Conservation (phyloP, 805 yeast species). For the Candida boidinii region DNA sequence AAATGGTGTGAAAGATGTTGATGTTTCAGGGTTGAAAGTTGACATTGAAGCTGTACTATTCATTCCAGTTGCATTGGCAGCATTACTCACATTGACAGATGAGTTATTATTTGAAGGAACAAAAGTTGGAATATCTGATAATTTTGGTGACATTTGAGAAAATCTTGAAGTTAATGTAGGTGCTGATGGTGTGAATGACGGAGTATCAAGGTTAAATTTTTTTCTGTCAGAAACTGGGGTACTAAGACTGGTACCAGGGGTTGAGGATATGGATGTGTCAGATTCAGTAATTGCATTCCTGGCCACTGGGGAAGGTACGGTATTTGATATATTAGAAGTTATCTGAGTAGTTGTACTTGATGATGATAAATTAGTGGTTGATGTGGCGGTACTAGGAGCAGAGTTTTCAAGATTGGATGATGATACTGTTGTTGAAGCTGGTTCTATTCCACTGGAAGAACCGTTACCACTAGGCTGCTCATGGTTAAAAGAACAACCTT, state of each 20-base stretch:
- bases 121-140: constrained; percentile 39
- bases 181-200: constrained; percentile 28
- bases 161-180: constrained; percentile 27
- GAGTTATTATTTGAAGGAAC: constrained; percentile 29
- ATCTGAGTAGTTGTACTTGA: not conserved
- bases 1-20: constrained; percentile 22
- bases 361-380: constrained; percentile 2
- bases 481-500: constrained; percentile 80
- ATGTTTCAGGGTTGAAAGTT: constrained; percentile 21
- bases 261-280: no score
- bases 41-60: not conserved
- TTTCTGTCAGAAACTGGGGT: no score
- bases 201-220: not conserved
- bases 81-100: not conserved
- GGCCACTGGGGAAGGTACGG: no score
- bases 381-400: constrained; percentile 1
- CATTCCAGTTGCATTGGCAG: no score
- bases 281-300: no score
- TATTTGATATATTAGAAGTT: constrained; percentile 1
- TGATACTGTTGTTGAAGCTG: constrained; percentile 5
- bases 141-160: constrained; percentile 38
- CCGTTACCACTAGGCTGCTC: constrained; percentile 37
- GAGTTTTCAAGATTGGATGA: not conserved
- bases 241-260: no score
- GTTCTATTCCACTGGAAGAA: no score